Percentiles rank a stretch among this genome's conserved stretches.
phyloP scores from a whole-genome alignment of 805 yeast species.

The Tetrapisispora namnaoensis region DNA sequence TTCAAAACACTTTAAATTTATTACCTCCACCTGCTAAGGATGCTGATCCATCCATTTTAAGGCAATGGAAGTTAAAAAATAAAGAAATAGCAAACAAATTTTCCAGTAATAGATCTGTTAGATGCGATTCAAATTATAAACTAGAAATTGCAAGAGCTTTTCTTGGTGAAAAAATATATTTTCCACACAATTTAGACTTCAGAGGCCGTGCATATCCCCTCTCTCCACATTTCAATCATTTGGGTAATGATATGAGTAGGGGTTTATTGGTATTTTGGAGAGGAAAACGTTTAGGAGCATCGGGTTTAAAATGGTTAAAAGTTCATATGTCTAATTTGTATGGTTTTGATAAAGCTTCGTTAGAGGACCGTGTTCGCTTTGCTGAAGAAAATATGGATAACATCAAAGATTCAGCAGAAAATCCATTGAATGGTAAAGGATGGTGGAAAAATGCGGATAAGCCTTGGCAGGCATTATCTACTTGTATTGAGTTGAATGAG shows the following conservation, averaged over 20 bases:
- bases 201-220: slow-evolving; percentile 80
- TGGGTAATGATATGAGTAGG: slow-evolving; percentile 71
- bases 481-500: slow-evolving; percentile 54
- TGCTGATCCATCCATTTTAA: slow-evolving; percentile 62
- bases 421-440: slow-evolving; percentile 47
- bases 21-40: slow-evolving; percentile 52
- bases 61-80: slow-evolving; percentile 57
- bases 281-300: slow-evolving; percentile 55
- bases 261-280: slow-evolving; percentile 68
- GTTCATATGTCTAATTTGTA: slow-evolving; percentile 64
- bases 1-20: slow-evolving; percentile 35
- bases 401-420: slow-evolving; percentile 46
- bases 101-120: slow-evolving; percentile 64
- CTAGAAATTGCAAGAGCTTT: slow-evolving; percentile 92
- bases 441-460: slow-evolving; percentile 73
- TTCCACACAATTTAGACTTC: slow-evolving; percentile 75
- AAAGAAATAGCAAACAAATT: slow-evolving; percentile 50
- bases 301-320: slow-evolving; percentile 65
- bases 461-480: slow-evolving; percentile 74
- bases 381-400: slow-evolving; percentile 48
- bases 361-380: slow-evolving; percentile 51
- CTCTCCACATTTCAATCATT: slow-evolving; percentile 70
- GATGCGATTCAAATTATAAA: slow-evolving; percentile 91
- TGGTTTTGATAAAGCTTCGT: slow-evolving; percentile 66
- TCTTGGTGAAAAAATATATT: slow-evolving; percentile 65